Evolutionary conservation across 352 stramenopile species (phyloP), one percentile per base, ranked within the genome.

Genomic region (Phytophthora rubi): DNA sequence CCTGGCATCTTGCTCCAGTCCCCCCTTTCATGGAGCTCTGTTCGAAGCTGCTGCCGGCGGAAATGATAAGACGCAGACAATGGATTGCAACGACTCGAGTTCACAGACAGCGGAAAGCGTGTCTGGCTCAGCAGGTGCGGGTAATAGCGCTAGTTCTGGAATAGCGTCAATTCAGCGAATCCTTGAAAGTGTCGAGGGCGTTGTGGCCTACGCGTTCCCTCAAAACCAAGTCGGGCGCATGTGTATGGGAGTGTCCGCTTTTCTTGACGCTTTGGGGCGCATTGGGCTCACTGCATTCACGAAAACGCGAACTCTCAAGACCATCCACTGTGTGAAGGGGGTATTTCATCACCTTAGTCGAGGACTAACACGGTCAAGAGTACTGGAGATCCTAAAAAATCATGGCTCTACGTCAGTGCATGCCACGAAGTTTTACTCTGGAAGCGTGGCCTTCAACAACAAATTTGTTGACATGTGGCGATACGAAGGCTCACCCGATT

Each of bases 401-500:
- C 83, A 93, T 54, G 81, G 84, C 5, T 81, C 83, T 9, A 83
- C 79, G 8, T 88, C 83, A 8, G 80, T 93, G 53, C 82, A 92
- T 69, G 81, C 81, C 26, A 73, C 83, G 12, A 87, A 85, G 42
- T 92, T 94, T 49, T 93, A 92, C 69, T 86, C 79, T 0, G 85
- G 86, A 23, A 88, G 82, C 4, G 83, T 92, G 28, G 70, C 80
- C n/a, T 93, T 94, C 71, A 91, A 80, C 67, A 90, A 90, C 74
- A 86, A 84, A 49, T 94, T 92, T 45, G 76, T 94, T 37, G 85
- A 91, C 60, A 90, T 93, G 82, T 94, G 86, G 86, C 75, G 83
- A 16, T 85, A 90, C 56, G 86, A 94, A 76, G 86, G 83, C 21
- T 94, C 84, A 3, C 85, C 85, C 0, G 86, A 94, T 70, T 94